These are phyloP conservation scores for Chenopodium formosanum DNA, from an alignment of 148 eudicot genomes.

Conservation along the genomic window DNA sequence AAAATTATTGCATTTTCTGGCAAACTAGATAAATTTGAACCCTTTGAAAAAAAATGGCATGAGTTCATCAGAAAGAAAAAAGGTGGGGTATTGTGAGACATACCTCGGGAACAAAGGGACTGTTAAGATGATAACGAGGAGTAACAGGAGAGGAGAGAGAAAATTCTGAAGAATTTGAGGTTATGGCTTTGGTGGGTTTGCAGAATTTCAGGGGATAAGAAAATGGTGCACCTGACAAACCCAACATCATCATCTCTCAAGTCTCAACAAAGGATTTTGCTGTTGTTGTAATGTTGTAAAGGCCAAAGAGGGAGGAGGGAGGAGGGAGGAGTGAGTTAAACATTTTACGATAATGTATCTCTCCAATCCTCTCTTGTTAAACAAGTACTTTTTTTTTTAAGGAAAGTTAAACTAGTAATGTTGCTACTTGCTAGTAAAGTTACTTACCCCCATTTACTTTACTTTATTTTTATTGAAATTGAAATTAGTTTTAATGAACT, in stretches of 20 bases:
- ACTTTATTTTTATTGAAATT: too few relatives aligned
- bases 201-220: slow-evolving; percentile 16
- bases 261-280: background rate
- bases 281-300: background rate
- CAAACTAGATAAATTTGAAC: background rate
- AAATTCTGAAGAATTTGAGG: slow-evolving; percentile 28
- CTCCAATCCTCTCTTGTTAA: too few relatives aligned
- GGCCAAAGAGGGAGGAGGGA: background rate
- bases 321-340: background rate
- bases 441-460: too few relatives aligned
- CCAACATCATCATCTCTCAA: slow-evolving; percentile 26
- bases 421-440: too few relatives aligned
- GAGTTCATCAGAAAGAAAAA: background rate
- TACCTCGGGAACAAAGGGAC: slow-evolving; percentile 70
- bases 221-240: slow-evolving; percentile 31
- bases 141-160: slow-evolving; percentile 21
- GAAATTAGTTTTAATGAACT: too few relatives aligned
- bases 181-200: slow-evolving; percentile 27
- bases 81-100: slow-evolving; percentile 1
- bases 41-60: background rate
- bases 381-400: too few relatives aligned
- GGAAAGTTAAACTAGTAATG: too few relatives aligned
- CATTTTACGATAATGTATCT: too few relatives aligned
- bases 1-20: background rate
- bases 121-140: slow-evolving; percentile 26